Evolutionary conservation across 2,329 filamentous ascomycete genomes (phyloP).

Genomic region (Chaetomium strumarium): DNA sequence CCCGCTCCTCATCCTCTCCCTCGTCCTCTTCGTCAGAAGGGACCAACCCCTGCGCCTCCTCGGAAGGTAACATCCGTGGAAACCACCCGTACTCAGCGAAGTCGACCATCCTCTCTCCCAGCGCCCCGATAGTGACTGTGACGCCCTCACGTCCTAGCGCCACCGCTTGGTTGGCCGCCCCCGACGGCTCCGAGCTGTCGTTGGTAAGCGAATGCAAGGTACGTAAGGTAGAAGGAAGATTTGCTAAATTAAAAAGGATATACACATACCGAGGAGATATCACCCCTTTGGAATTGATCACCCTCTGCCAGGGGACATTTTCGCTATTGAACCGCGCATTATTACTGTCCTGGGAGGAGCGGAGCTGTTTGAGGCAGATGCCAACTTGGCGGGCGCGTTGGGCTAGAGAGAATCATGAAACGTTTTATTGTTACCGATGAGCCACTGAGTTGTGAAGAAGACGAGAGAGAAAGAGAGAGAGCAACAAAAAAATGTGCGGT

Average conservation of each 20-base stretch:
- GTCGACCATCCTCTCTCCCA: constrained; percentile 49
- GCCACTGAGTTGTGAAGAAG: too few species aligned
- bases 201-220: neutral
- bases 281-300: constrained; percentile 79
- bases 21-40: constrained; percentile 26
- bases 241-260: neutral
- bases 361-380: constrained; percentile 80
- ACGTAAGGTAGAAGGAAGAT: neutral
- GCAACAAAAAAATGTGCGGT: constrained; percentile 11
- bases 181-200: constrained; percentile 44
- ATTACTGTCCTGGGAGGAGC: constrained; percentile 43
- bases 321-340: constrained; percentile 57
- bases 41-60: constrained; percentile 23
- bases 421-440: neutral
- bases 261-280: constrained; percentile 72
- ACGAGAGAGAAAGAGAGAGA: too few species aligned
- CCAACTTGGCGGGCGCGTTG: constrained; percentile 79
- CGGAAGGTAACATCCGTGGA: constrained; percentile 44
- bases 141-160: constrained; percentile 49
- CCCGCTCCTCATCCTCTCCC: constrained; percentile 11
- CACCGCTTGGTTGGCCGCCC: constrained; percentile 44
- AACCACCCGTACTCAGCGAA: constrained; percentile 52
- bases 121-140: constrained; percentile 39
- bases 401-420: too few species aligned
- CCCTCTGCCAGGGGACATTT: constrained; percentile 91